These are phyloP conservation scores for Fusarium subtropicale DNA, from an alignment of 2,329 filamentous ascomycete species.

Conservation along the genomic window DNA sequence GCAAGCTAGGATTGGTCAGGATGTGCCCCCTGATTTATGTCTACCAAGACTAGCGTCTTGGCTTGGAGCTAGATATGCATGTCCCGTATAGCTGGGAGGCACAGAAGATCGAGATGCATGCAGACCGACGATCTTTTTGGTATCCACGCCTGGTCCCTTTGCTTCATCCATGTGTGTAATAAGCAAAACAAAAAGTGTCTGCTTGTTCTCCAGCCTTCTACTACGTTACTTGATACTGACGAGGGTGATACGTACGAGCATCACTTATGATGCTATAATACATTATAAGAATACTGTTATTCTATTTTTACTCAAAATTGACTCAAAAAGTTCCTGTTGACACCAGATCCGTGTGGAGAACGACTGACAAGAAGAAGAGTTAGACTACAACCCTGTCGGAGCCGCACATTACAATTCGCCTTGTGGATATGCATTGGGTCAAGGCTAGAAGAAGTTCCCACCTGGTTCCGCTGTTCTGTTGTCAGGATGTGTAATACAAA, in stretches of 20 bases:
- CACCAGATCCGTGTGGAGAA: conserved; percentile 12
- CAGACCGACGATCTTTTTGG: conserved; percentile 31
- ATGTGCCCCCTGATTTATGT: not conserved
- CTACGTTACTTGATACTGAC: not conserved
- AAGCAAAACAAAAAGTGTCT: conserved; percentile 17
- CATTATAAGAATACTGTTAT: not conserved
- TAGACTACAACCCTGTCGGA: conserved; percentile 33
- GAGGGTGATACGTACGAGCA: not conserved
- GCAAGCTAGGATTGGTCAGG: not conserved
- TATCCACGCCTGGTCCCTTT: conserved; percentile 19
- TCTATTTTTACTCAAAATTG: not conserved
- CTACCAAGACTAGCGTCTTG: not conserved
- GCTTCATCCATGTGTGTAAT: conserved; percentile 1
- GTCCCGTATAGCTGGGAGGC: conserved; percentile 43
- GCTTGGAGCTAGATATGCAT: conserved; percentile 39
- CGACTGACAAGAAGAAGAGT: not conserved
- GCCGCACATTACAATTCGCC: conserved; percentile 32
- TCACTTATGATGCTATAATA: not conserved
- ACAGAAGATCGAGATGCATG: conserved; percentile 41
- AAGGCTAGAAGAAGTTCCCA: conserved; percentile 29
- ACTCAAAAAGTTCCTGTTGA: not conserved
- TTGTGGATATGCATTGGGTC: conserved; percentile 25
- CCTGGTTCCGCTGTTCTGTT: conserved; percentile 37
- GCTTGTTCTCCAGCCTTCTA: not conserved
- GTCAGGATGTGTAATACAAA: conserved; percentile 8